Evolutionary conservation across 441 rosid genomes (phyloP).

Genomic region (Erodium moschatum): DNA sequence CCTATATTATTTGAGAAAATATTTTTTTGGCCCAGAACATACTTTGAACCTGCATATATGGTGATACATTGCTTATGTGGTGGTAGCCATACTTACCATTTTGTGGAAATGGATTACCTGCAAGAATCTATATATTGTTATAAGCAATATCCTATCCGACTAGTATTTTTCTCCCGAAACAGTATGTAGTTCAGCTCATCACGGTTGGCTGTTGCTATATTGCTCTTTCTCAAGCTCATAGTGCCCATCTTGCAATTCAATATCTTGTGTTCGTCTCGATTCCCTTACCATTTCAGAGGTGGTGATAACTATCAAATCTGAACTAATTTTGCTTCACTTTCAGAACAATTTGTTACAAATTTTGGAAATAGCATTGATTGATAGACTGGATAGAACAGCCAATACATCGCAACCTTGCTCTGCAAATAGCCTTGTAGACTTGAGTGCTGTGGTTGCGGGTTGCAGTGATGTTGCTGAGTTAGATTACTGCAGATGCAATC

Average conservation of each 20-base stretch:
- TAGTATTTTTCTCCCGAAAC: neutral
- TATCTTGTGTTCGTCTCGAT: neutral
- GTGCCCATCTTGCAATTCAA: neutral
- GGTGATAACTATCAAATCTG: constrained; percentile 19
- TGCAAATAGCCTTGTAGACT: constrained; percentile 47
- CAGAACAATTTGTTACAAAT: constrained; percentile 57
- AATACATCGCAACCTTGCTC: constrained; percentile 39
- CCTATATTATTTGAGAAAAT: neutral
- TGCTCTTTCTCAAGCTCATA: constrained; percentile 1
- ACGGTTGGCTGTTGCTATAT: constrained; percentile 5
- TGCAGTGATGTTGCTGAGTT: constrained; percentile 32
- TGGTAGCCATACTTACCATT: neutral
- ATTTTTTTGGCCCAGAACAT: neutral
- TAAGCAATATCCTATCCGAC: neutral
- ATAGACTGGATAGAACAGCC: constrained; percentile 48
- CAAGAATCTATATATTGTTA: neutral
- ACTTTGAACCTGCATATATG: neutral
- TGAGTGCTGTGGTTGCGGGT: constrained; percentile 44
- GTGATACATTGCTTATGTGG: neutral
- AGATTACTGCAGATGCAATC: constrained; percentile 52
- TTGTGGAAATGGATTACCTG: neutral
- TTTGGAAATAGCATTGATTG: constrained; percentile 73
- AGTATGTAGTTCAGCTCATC: constrained; percentile 1
- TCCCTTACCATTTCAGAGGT: constrained; percentile 8
- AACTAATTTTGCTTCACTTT: constrained; percentile 23